Conservation (phyloP, 176 grass and related monocot species). For the Hyparrhenia diplandra region DNA sequence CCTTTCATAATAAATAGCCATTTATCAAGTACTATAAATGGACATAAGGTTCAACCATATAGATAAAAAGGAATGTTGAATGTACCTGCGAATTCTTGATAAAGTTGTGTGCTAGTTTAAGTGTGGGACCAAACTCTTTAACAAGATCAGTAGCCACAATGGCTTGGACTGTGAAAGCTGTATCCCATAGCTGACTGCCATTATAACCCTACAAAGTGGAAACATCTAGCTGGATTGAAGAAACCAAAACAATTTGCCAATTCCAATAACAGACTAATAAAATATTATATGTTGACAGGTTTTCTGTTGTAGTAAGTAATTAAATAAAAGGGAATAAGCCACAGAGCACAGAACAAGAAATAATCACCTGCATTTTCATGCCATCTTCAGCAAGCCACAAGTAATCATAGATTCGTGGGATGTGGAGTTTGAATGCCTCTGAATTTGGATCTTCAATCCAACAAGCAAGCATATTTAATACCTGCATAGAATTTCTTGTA, state of each 20-base stretch:
- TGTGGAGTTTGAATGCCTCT: conserved; percentile 85
- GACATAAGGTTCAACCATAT: not conserved
- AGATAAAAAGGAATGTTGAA: not conserved
- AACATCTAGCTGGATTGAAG: not conserved
- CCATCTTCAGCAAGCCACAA: conserved; percentile 97
- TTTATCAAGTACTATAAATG: conserved; percentile 9
- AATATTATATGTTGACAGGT: not conserved
- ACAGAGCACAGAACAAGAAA: not conserved
- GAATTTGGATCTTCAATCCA: conserved; percentile 96
- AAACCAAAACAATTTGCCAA: no score
- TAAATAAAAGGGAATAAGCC: not conserved
- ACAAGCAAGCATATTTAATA: conserved; percentile 95
- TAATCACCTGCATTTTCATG: conserved; percentile 91
- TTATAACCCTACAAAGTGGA: conserved; percentile 70
- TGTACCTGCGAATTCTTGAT: conserved; percentile 73
- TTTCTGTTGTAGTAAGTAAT: not conserved
- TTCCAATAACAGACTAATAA: no score
- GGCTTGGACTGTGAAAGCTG: conserved; percentile 82
- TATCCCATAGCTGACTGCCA: conserved; percentile 91
- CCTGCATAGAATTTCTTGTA: conserved; percentile 34
- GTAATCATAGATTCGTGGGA: conserved; percentile 76
- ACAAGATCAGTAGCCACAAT: conserved; percentile 57
- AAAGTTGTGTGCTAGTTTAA: conserved; percentile 67
- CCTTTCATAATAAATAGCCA: conserved; percentile 43
- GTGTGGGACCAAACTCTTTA: conserved; percentile 57